phyloP scores from a whole-genome alignment of 768 basidiomycete genomes.

The Phanerochaete carnosa region DNA sequence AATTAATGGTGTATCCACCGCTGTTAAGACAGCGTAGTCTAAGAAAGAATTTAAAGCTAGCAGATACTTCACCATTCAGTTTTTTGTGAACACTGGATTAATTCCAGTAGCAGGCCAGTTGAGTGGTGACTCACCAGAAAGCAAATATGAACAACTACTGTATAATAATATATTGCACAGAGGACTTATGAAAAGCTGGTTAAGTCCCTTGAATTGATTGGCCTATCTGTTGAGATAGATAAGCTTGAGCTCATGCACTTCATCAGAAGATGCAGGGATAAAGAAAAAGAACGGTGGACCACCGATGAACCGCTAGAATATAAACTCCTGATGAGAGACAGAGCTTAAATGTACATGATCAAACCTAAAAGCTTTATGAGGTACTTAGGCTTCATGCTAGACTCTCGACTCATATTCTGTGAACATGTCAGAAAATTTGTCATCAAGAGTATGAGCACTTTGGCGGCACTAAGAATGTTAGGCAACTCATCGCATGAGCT shows the following conservation, averaged over 20 bases:
- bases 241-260: constrained; percentile 18
- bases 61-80: not conserved
- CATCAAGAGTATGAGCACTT: too few species aligned
- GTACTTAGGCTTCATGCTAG: constrained; percentile 17
- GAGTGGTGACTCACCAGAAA: not conserved
- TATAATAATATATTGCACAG: not conserved
- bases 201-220: constrained; percentile 1
- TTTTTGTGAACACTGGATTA: constrained; percentile 14
- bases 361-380: not conserved
- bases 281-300: not conserved
- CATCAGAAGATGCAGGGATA: not conserved
- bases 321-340: not conserved
- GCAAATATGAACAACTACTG: too few species aligned
- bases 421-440: constrained; percentile 12
- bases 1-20: too few species aligned
- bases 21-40: not conserved
- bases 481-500: too few species aligned
- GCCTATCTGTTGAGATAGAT: constrained; percentile 7
- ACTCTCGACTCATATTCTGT: constrained; percentile 9
- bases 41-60: not conserved
- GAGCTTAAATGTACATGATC: constrained; percentile 3
- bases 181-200: not conserved
- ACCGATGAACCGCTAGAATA: not conserved
- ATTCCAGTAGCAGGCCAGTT: not conserved
- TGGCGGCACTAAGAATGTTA: too few species aligned